Evolutionary conservation across 2,329 filamentous ascomycete genomes (phyloP), one percentile per base, ranked within the genome.

Genomic region (Coniochaeta ligniaria): DNA sequence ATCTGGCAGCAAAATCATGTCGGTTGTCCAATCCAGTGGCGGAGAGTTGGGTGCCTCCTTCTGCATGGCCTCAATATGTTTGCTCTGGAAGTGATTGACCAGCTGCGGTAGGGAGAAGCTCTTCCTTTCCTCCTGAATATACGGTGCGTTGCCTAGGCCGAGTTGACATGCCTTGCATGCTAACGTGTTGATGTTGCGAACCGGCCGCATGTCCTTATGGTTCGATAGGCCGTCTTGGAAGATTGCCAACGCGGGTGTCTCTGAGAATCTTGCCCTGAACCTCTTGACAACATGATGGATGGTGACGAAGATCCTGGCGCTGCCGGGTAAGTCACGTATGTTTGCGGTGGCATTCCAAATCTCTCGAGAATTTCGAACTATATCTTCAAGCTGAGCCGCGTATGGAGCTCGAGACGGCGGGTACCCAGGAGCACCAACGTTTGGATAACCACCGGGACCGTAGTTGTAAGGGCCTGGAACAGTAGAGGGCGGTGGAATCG

Each of bases 301-400:
- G 11, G 90, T 76, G 55, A 85, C 80, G 62, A 83, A 83, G 17
- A 90, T 78, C 64, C 85, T 84, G 55, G 90, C 78, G 62, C 81
- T 82, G 43, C 82, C 81, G 16, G 86, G 81, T 17, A 91, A 73
- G 58, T 86, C 81, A 65, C 83, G 83, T 63, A 91, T 76, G 3
- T 79, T 78, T 8, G 79, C 80, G 2, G 87, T 81, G 24, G 77
- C 74, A 63, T 82, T 81, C 88, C 89, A 93, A 38, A 88, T 72
- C 26, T 85, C 82, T 61, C 83, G 80, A 5, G 84, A 82, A 67
- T 81, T 79, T 47, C 73, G 76, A 11, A 80, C 79, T 62, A 90
- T 73, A 54, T 80, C 74, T 56, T 83, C 78, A 8, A 85, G 72
- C 64, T 82, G 80, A 20, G 67, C 62, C 61, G 76, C 73, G 63